phyloP scores from a whole-genome alignment of 192 early-diverging fungal genomes.

The Podila minutissima region DNA sequence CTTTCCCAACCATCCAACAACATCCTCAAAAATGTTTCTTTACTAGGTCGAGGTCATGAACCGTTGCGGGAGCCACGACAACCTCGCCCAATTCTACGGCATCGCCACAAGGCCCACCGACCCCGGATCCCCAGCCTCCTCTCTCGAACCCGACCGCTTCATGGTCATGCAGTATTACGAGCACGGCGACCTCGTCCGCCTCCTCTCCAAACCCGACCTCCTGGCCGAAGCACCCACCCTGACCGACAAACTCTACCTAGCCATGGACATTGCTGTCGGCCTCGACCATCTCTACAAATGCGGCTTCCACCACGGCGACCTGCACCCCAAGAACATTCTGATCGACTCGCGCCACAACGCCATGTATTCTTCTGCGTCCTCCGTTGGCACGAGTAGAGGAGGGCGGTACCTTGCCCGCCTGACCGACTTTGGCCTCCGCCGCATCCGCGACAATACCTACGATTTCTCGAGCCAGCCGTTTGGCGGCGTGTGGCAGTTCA shows the following conservation, averaged over 20 bases:
- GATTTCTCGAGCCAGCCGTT: slow-evolving; percentile 18
- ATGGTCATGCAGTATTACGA: slow-evolving; percentile 33
- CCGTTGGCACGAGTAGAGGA: not conserved
- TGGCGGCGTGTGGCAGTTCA: slow-evolving; percentile 27
- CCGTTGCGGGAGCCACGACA: slow-evolving; percentile 28
- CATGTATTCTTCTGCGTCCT: not conserved
- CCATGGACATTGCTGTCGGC: slow-evolving; percentile 26
- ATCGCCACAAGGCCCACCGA: slow-evolving; percentile 9
- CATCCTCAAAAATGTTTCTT: too few species aligned
- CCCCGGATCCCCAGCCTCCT: not conserved
- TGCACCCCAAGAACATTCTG: slow-evolving; percentile 33
- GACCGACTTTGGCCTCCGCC: slow-evolving; percentile 31
- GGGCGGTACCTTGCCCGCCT: slow-evolving; percentile 20
- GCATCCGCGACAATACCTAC: slow-evolving; percentile 5
- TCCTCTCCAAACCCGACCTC: not conserved
- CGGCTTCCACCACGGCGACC: slow-evolving; percentile 35
- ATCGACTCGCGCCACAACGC: slow-evolving; percentile 3
- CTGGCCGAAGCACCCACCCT: not conserved
- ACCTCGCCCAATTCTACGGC: slow-evolving; percentile 30
- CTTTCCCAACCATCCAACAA: too few species aligned
- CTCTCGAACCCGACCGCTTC: slow-evolving; percentile 3
- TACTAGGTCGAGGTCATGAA: slow-evolving; percentile 31
- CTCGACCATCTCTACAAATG: slow-evolving; percentile 18
- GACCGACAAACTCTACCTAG: slow-evolving; percentile 6
- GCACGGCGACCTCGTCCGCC: slow-evolving; percentile 11